Percentiles rank a stretch among this genome's conserved stretches.
phyloP scores from a whole-genome alignment of 495 filamentous ascomycete genomes.

The Chaetomidium leptoderma region DNA sequence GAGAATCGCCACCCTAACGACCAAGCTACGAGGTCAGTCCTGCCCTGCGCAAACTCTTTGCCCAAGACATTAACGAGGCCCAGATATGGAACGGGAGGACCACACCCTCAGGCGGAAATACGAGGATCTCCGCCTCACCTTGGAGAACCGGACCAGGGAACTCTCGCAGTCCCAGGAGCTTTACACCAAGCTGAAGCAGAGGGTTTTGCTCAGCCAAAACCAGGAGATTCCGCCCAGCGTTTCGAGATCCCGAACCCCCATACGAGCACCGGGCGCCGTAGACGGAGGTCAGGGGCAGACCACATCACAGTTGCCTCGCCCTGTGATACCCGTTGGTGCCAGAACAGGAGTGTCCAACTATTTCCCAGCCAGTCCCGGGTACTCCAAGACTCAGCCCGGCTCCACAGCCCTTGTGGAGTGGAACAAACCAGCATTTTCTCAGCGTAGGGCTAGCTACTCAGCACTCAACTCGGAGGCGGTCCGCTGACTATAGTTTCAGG shows the following conservation, averaged over 20 bases:
- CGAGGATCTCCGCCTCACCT: slow-evolving; percentile 64
- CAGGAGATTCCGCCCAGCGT: slow-evolving; percentile 66
- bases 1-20: slow-evolving; percentile 64
- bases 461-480: too few relatives aligned
- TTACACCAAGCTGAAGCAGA: slow-evolving; percentile 76
- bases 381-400: neutral
- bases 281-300: neutral
- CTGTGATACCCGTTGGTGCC: neutral
- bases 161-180: slow-evolving; percentile 76
- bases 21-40: slow-evolving; percentile 40
- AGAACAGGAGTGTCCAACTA: neutral
- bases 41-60: neutral
- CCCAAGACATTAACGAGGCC: neutral
- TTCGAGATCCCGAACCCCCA: slow-evolving; percentile 3
- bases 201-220: slow-evolving; percentile 63
- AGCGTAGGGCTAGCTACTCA: slow-evolving; percentile 1
- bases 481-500: neutral
- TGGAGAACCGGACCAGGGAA: slow-evolving; percentile 69
- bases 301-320: slow-evolving; percentile 3
- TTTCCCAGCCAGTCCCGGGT: slow-evolving; percentile 10
- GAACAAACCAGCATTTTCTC: slow-evolving; percentile 10
- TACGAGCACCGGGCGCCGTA: neutral
- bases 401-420: neutral
- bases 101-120: slow-evolving; percentile 69
- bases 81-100: slow-evolving; percentile 63